Conservation (phyloP, 495 filamentous ascomycete species). For the Aspergillus mulundensis region DNA sequence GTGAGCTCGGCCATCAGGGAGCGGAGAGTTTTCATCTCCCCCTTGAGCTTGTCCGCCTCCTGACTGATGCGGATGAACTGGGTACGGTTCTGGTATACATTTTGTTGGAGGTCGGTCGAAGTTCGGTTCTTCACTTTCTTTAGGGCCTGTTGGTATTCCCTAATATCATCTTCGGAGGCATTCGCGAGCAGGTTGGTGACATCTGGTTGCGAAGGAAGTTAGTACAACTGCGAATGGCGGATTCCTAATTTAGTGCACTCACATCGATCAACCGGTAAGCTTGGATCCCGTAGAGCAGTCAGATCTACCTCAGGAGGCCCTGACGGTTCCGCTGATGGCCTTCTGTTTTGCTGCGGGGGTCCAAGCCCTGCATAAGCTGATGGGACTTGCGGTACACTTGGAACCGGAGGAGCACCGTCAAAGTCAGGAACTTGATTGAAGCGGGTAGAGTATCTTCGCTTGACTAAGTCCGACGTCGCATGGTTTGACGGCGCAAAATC, state of each 20-base stretch:
- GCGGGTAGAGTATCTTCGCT: slow-evolving; percentile 86
- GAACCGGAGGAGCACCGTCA: slow-evolving; percentile 63
- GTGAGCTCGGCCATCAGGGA: slow-evolving; percentile 88
- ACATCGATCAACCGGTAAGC: slow-evolving; percentile 64
- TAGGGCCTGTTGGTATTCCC: slow-evolving; percentile 71
- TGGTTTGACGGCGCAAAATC: slow-evolving; percentile 33
- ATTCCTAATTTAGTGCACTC: slow-evolving; percentile 15
- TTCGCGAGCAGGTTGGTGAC: slow-evolving; percentile 77
- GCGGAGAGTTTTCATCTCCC: slow-evolving; percentile 87
- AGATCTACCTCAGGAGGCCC: slow-evolving; percentile 56
- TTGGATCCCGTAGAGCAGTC: slow-evolving; percentile 73
- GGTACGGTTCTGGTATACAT: slow-evolving; percentile 94
- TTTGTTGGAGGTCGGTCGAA: slow-evolving; percentile 87
- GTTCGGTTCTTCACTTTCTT: slow-evolving; percentile 77
- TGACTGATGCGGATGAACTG: slow-evolving; percentile 99
- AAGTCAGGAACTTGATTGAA: slow-evolving; percentile 78
- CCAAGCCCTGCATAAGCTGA: slow-evolving; percentile 46
- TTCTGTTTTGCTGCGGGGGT: slow-evolving; percentile 43
- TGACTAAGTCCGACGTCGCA: slow-evolving; percentile 87
- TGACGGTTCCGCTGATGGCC: slow-evolving; percentile 39
- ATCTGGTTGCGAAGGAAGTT: slow-evolving; percentile 42
- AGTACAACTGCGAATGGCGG: background rate
- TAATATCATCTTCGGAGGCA: slow-evolving; percentile 91
- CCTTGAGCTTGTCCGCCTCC: slow-evolving; percentile 95
- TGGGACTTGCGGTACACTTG: slow-evolving; percentile 50